These are phyloP conservation scores for Cryptosporidium tyzzeri DNA, from an alignment of 169 alveolate genomes.

Conservation along the genomic window DNA sequence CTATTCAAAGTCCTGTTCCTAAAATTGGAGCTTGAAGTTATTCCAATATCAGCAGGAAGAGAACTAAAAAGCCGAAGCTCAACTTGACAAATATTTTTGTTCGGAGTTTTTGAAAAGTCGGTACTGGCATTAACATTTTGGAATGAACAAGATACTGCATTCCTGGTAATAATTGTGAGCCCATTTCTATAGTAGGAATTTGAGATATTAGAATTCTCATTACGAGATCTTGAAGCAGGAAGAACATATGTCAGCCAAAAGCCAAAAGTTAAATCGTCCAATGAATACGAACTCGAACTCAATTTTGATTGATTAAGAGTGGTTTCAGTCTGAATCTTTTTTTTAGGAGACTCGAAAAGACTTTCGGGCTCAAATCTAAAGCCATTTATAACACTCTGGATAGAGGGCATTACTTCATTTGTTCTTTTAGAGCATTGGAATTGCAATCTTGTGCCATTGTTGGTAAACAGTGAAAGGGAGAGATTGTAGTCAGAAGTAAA, in stretches of 20 bases:
- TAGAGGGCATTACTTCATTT: constrained; percentile 41
- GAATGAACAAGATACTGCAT: not conserved
- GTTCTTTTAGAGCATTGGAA: constrained; percentile 46
- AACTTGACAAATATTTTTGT: constrained; percentile 21
- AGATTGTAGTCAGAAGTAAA: constrained; percentile 44
- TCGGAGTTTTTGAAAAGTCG: constrained; percentile 10
- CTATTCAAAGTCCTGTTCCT: not conserved
- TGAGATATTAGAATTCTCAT: not conserved
- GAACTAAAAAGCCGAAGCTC: constrained; percentile 61
- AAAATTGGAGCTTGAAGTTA: constrained; percentile 6
- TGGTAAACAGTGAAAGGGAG: constrained; percentile 26
- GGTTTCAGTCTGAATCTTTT: constrained; percentile 14
- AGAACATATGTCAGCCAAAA: constrained; percentile 61
- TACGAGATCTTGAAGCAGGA: not conserved
- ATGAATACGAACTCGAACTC: not conserved
- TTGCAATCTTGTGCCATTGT: constrained; percentile 55
- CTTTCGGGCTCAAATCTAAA: constrained; percentile 9
- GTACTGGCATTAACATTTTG: constrained; percentile 12
- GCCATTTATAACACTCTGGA: constrained; percentile 4
- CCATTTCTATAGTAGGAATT: constrained; percentile 58
- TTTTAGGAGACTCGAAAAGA: constrained; percentile 6
- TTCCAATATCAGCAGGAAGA: constrained; percentile 52
- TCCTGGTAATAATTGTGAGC: constrained; percentile 41
- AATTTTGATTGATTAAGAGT: not conserved
- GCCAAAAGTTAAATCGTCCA: constrained; percentile 13